These are phyloP conservation scores for Metschnikowia reukaufii DNA, from an alignment of 805 yeast species.

Conservation along the genomic window DNA sequence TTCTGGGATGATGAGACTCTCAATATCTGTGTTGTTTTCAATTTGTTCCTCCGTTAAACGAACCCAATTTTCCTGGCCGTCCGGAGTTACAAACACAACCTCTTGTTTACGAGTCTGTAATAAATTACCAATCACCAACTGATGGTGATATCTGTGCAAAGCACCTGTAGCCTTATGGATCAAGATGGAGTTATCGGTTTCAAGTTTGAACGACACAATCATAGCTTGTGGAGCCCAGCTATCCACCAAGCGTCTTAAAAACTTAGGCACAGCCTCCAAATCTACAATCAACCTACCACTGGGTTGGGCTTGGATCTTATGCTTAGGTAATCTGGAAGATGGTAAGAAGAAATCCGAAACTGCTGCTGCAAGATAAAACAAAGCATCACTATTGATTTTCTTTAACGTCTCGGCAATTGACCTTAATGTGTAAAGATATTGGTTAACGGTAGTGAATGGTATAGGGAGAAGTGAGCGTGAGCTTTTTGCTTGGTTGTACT, in stretches of 20 bases:
- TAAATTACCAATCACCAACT: slow-evolving; percentile 90
- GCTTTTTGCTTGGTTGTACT: slow-evolving; percentile 51
- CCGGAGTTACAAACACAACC: slow-evolving; percentile 76
- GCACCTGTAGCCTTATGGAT: slow-evolving; percentile 78
- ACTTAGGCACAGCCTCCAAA: slow-evolving; percentile 95
- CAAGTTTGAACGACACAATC: slow-evolving; percentile 92
- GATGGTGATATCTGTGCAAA: slow-evolving; percentile 82
- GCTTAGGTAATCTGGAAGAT: slow-evolving; percentile 79
- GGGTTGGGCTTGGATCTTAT: slow-evolving; percentile 86
- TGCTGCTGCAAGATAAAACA: slow-evolving; percentile 94
- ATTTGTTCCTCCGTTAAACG: slow-evolving; percentile 45
- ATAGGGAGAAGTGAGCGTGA: slow-evolving; percentile 59
- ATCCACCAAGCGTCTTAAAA: slow-evolving; percentile 81
- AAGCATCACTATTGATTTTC: slow-evolving; percentile 52
- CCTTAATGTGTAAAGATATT: slow-evolving; percentile 82
- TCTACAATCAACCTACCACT: slow-evolving; percentile 79
- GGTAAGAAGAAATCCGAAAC: slow-evolving; percentile 97
- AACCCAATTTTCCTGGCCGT: slow-evolving; percentile 49
- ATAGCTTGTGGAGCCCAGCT: slow-evolving; percentile 94
- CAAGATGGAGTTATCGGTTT: slow-evolving; percentile 74
- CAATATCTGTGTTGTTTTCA: slow-evolving; percentile 58
- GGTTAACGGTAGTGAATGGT: slow-evolving; percentile 94
- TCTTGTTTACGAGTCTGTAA: slow-evolving; percentile 84
- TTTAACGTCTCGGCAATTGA: slow-evolving; percentile 61
- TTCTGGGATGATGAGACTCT: slow-evolving; percentile 74